Percentiles rank a stretch among this genome's conserved stretches.
phyloP scores from a whole-genome alignment of 2,329 filamentous ascomycete species.

The Sodiomyces alkalinus region DNA sequence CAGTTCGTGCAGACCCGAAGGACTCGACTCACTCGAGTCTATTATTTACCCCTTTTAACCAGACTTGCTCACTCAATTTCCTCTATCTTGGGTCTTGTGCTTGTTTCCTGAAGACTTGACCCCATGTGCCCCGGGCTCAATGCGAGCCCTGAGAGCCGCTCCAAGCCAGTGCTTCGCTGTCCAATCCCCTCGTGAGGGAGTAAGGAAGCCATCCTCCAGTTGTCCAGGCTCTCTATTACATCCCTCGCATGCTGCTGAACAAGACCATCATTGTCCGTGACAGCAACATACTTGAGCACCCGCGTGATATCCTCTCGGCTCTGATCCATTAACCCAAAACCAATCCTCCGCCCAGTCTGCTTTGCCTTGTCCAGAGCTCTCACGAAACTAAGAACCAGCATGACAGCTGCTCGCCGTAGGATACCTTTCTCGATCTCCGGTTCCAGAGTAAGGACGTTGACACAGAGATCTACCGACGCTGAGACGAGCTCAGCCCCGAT shows the following conservation, averaged over 20 bases:
- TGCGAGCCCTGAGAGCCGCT: constrained; percentile 3
- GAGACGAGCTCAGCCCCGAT: constrained; percentile 37
- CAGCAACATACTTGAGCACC: constrained; percentile 47
- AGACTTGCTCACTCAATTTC: constrained; percentile 50
- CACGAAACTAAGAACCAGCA: constrained; percentile 47
- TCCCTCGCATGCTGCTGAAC: constrained; percentile 52
- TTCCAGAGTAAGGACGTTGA: constrained; percentile 50
- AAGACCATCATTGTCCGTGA: constrained; percentile 52
- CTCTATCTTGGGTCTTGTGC: constrained; percentile 32
- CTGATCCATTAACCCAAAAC: constrained; percentile 36
- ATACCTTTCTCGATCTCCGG: constrained; percentile 44
- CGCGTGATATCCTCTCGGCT: constrained; percentile 47
- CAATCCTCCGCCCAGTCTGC: constrained; percentile 27
- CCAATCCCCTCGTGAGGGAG: constrained; percentile 16
- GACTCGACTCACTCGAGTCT: no score
- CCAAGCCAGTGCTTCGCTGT: constrained; percentile 1
- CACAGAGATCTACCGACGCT: constrained; percentile 43
- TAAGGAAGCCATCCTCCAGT: constrained; percentile 39
- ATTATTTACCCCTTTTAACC: no score
- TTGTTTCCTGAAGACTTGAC: constrained; percentile 13
- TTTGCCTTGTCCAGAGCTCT: constrained; percentile 40
- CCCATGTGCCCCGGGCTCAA: constrained; percentile 10
- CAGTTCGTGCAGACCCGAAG: no score
- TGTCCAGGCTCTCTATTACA: constrained; percentile 51
- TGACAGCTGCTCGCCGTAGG: constrained; percentile 48